Evolutionary conservation across 345 rosid species (phyloP), one percentile per base, ranked within the genome.

Genomic region (Hibiscus trionum): DNA sequence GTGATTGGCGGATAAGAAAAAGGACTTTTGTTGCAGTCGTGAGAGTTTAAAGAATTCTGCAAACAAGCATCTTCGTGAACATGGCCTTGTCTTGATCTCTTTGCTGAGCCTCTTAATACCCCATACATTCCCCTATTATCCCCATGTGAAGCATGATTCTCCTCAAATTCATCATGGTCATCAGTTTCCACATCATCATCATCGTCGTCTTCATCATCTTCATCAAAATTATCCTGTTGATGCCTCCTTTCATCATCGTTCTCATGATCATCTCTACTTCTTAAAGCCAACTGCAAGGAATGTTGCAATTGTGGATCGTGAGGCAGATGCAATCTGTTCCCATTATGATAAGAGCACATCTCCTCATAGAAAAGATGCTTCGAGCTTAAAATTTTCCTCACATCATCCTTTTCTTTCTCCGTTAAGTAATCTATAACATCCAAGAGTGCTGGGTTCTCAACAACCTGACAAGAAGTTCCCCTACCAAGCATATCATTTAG

Each of bases 341-440:
- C 85, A 55, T 93, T 91, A 49, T 94, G 97, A 61, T 91, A 91
- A 47, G 98, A 91, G 77, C 98, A 91, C 97, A 94, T 94, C 82
- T 94, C 98, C 73, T 94, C 96, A 24, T 94, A 94, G 80, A 91
- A 94, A 26, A 94, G 88, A 79, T 93, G 97, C 69, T 90, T 91
- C 1, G 97, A 91, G 79, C 87, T 93, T 70, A 91, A 84, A 73
- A 90, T 91, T 55, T 91, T 91, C 77, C 88, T 80, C 53, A 91
- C 93, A 75, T 91, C 96, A 61, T 93, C 96, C 59, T 91, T 93
- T 70, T 90, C 91, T 74, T 90, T 88, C 75, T 88, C 94, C 0
- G 87, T 73, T 69, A 93, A 83, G 73, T 74, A 86, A 19, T 88
- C 88, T 61, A 93, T 90, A 12, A 84, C 75, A 77, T 87, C 96